Evolutionary conservation across 1,139 yeast species (phyloP), one percentile per base, ranked within the genome.

Genomic region (Kodamaea derodonti): DNA sequence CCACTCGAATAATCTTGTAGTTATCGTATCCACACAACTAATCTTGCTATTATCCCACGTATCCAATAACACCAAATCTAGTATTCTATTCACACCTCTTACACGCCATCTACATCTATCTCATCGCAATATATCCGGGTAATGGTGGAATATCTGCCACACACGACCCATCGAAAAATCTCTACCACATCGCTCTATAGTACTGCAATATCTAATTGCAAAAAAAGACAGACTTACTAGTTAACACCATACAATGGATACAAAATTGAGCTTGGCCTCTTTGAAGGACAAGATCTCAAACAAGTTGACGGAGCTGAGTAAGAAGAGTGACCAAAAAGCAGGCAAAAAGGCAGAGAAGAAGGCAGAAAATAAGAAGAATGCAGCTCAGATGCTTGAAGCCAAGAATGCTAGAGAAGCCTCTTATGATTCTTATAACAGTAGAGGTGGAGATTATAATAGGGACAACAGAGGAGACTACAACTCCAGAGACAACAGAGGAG

Each of bases 271-370:
- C 54, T 61, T 79, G 49, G 54, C 78, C 35, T 71, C 80, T 31
- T 62, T 79, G 55, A 77, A 71, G 57, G 82, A 75, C 47, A 78
- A 73, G 58, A 75, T 80, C 35, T 60, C 80, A 29, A 62, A 55
- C 41, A 72, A 74, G 49, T 55, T 74, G 45, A 38, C 34, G n/a
- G 43, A 35, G 29, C 43, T 34, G 43, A 41, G 42, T 37, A 46
- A 47, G 38, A 55, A 56, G 35, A 54, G 50, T 26, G 51, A 54
- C 39, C 49, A 45, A 23, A 51, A 50, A 35, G 46, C 48, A 31
- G 51, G 38, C 30, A 52, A 49, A 40, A 56, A 53, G 30, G 43
- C 42, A 31, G 41, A 50, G 38, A 43, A 46, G 36, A 47, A 46
- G 35, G 35, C 43, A 30, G 34, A 27, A n/a, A 27, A 27, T 22